Evolutionary conservation across 2,329 filamentous ascomycete species (phyloP).

Genomic region (Xylariaceae sp.): DNA sequence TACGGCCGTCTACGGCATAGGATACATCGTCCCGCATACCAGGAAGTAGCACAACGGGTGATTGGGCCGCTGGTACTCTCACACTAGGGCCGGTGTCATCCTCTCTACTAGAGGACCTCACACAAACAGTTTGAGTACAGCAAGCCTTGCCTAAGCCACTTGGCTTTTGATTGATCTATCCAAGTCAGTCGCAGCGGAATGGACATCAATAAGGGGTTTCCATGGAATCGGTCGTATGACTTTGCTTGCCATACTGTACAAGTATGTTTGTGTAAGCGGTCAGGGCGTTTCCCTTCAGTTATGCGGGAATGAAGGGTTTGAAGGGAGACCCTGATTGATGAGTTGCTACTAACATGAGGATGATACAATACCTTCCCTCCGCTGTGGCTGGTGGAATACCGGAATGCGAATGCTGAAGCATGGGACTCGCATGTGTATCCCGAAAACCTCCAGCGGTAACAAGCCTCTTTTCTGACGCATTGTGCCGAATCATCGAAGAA

Average conservation of each 20-base stretch:
- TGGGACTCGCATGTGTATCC: constrained; percentile 14
- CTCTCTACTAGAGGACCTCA: not conserved
- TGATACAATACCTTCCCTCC: not conserved
- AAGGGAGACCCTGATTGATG: not conserved
- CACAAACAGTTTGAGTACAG: not conserved
- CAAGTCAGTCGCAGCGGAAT: not conserved
- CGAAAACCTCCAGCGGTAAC: constrained; percentile 16
- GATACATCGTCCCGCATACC: constrained; percentile 12
- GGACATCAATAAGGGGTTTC: not conserved
- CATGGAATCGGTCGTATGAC: not conserved
- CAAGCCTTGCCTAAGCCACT: not conserved
- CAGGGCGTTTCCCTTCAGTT: too few relatives aligned
- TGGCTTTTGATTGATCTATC: not conserved
- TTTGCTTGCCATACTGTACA: not conserved
- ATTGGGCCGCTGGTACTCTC: not conserved
- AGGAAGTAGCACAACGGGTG: constrained; percentile 19
- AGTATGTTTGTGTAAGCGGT: not conserved
- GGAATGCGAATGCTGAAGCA: constrained; percentile 17
- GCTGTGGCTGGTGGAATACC: not conserved
- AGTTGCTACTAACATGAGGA: not conserved
- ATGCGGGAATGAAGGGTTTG: not conserved
- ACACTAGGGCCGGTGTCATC: not conserved
- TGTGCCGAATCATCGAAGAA: not conserved
- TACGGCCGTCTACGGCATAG: constrained; percentile 24
- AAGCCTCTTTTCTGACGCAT: constrained; percentile 6